phyloP scores from a whole-genome alignment of 2,329 filamentous ascomycete species.

The Ophiocordyceps camponoti-saundersi region DNA sequence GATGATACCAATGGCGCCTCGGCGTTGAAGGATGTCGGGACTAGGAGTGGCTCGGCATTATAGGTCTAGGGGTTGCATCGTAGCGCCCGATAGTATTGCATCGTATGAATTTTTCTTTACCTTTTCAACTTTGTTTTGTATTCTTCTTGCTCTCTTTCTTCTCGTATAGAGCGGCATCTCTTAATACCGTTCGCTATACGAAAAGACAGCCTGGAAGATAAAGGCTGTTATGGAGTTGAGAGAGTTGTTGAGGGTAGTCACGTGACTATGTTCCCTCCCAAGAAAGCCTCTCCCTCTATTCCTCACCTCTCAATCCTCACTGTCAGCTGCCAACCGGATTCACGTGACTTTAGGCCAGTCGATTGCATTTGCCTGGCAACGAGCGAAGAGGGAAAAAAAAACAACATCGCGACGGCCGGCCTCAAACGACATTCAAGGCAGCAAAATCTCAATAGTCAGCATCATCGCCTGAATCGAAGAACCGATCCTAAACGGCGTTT shows the following conservation, averaged over 20 bases:
- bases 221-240: too few species aligned
- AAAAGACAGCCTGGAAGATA: too few species aligned
- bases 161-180: background rate
- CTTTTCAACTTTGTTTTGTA: background rate
- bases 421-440: slow-evolving; percentile 3
- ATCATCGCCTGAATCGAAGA: slow-evolving; percentile 10
- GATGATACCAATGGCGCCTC: slow-evolving; percentile 16
- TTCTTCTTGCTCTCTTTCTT: background rate
- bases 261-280: background rate
- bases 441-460: background rate
- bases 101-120: background rate
- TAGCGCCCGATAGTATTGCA: background rate
- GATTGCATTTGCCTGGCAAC: background rate
- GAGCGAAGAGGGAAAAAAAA: slow-evolving; percentile 8
- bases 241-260: background rate
- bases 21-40: slow-evolving; percentile 9
- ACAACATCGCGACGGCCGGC: slow-evolving; percentile 7
- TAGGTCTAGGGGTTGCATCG: background rate
- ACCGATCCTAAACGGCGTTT: slow-evolving; percentile 8
- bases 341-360: slow-evolving; percentile 15
- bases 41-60: background rate
- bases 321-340: background rate
- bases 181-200: background rate
- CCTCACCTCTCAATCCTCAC: background rate
- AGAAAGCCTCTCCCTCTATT: background rate